Conservation (phyloP, 441 rosid genomes). For the Adansonia gregorii region DNA sequence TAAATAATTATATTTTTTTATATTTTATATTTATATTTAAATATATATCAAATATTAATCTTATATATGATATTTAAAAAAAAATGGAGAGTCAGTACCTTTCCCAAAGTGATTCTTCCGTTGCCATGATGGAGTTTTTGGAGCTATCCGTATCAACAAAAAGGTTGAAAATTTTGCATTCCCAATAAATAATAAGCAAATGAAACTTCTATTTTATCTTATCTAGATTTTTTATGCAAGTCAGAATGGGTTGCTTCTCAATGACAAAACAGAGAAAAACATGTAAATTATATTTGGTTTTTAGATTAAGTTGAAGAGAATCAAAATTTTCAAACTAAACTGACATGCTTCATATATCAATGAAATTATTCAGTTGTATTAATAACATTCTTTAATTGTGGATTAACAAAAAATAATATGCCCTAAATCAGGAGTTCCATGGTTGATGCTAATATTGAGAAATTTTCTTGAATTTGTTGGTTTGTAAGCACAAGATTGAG, state of each 20-base stretch:
- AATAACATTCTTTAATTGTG: slow-evolving; percentile 37
- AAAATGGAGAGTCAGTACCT: too few species aligned
- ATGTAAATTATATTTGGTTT: slow-evolving; percentile 3
- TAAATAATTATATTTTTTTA: too few species aligned
- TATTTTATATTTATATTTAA: too few species aligned
- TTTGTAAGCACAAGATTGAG: slow-evolving; percentile 34
- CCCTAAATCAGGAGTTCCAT: slow-evolving; percentile 32
- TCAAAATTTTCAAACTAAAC: slow-evolving; percentile 43
- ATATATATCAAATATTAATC: too few species aligned
- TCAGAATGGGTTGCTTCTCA: slow-evolving; percentile 32
- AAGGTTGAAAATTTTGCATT: slow-evolving; percentile 33
- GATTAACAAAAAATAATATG: slow-evolving; percentile 28
- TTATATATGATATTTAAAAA: too few species aligned
- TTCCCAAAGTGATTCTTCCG: not conserved
- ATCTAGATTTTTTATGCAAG: slow-evolving; percentile 28
- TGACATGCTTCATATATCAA: slow-evolving; percentile 57
- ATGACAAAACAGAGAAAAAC: slow-evolving; percentile 22
- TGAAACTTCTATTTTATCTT: slow-evolving; percentile 61
- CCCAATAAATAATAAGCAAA: slow-evolving; percentile 46
- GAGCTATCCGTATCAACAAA: not conserved
- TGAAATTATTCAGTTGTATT: slow-evolving; percentile 36
- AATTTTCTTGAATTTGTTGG: slow-evolving; percentile 23
- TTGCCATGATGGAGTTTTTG: not conserved
- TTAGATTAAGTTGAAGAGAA: slow-evolving; percentile 29
- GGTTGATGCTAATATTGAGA: slow-evolving; percentile 28